These are phyloP conservation scores for Mentha longifolia DNA, from an alignment of 257 asterid species.

Conservation along the genomic window DNA sequence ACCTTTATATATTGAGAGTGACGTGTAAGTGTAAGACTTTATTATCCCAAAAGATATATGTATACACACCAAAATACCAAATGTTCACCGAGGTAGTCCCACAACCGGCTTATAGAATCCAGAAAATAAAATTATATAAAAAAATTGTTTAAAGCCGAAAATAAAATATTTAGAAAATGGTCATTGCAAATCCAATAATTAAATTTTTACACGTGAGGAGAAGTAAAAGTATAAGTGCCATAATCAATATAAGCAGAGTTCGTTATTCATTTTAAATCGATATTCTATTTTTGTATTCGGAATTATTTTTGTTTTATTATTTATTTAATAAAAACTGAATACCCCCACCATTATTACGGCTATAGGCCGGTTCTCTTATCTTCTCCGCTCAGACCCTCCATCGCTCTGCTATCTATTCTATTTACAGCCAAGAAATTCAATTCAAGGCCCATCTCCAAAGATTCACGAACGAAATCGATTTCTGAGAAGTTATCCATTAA, in stretches of 20 bases:
- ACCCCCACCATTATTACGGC: conserved; percentile 8
- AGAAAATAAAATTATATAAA: not conserved
- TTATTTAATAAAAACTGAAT: not conserved
- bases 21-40: not conserved
- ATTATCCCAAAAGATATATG: no score
- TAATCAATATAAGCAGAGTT: no score
- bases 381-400: not conserved
- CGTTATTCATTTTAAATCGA: no score
- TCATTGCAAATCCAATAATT: not conserved
- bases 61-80: no score
- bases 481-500: not conserved
- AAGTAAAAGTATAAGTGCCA: not conserved
- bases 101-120: not conserved
- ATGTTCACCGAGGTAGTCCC: not conserved
- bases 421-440: not conserved
- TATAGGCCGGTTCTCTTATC: conserved; percentile 10
- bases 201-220: not conserved
- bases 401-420: not conserved
- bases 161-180: not conserved
- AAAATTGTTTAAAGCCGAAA: not conserved
- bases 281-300: not conserved
- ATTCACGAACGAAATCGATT: not conserved
- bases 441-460: not conserved
- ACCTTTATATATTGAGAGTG: no score
- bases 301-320: not conserved